Conservation (phyloP, 2,329 filamentous ascomycete genomes). For the Calonectria fujianensis region DNA sequence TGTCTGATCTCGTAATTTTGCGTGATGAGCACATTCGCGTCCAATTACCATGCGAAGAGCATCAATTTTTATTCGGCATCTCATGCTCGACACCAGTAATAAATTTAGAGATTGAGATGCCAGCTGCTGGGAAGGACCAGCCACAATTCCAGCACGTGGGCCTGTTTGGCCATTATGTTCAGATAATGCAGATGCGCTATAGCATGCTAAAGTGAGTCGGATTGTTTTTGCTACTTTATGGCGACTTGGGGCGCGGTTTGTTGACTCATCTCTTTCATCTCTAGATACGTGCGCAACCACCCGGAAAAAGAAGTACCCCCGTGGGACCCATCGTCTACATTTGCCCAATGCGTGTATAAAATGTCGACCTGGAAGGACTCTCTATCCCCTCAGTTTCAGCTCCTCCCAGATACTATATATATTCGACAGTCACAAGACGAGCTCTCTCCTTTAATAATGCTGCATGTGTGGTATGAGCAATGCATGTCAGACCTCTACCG, state of each 20-base stretch:
- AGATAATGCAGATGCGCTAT: constrained; percentile 33
- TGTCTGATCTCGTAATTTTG: constrained; percentile 14
- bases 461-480: constrained; percentile 34
- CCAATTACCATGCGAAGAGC: constrained; percentile 30
- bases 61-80: constrained; percentile 24
- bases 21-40: constrained; percentile 28
- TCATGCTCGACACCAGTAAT: constrained; percentile 16
- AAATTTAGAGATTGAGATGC: constrained; percentile 22
- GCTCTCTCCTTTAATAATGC: constrained; percentile 28
- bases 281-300: constrained; percentile 31
- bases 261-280: not conserved
- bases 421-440: constrained; percentile 25
- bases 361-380: constrained; percentile 29
- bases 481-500: constrained; percentile 35
- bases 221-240: not conserved
- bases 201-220: constrained; percentile 30
- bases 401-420: constrained; percentile 29
- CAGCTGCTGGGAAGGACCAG: not conserved
- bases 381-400: constrained; percentile 23
- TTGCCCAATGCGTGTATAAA: constrained; percentile 29
- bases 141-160: constrained; percentile 17
- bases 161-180: constrained; percentile 31
- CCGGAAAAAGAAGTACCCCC: constrained; percentile 16
- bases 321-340: constrained; percentile 17
- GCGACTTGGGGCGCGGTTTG: not conserved